Conservation (phyloP, 352 stramenopile species). For the Phytophthora foliorum region DNA sequence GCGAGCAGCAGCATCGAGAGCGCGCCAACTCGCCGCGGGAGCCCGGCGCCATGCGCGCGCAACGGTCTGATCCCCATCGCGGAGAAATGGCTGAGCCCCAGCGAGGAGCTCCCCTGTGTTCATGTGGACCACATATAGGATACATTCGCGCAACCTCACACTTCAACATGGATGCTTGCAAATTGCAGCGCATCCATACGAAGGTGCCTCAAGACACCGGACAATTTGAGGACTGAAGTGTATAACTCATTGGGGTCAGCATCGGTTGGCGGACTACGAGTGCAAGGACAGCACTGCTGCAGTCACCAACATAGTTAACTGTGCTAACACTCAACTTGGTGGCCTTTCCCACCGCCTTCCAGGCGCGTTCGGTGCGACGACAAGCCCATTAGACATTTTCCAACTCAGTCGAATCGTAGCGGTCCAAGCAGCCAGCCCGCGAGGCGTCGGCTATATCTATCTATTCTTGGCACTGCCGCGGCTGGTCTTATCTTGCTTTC, state of each 20-base stretch:
- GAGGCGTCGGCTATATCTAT: background rate
- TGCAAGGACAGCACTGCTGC: too few relatives aligned
- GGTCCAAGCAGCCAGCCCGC: conserved; percentile 6
- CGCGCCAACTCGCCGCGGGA: conserved; percentile 1
- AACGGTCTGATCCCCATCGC: conserved; percentile 36
- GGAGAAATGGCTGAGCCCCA: conserved; percentile 18
- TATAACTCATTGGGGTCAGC: background rate
- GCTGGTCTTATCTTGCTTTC: conserved; percentile 41
- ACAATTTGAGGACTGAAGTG: too few relatives aligned
- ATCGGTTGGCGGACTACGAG: too few relatives aligned
- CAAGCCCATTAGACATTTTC: too few relatives aligned
- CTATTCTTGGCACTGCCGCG: conserved; percentile 10
- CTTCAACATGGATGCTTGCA: conserved; percentile 34
- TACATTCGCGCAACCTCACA: conserved; percentile 17
- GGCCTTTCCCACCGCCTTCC: background rate
- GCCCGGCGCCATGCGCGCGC: conserved; percentile 15
- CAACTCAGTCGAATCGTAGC: conserved; percentile 16
- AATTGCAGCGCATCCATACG: too few relatives aligned
- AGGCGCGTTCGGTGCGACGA: conserved; percentile 9
- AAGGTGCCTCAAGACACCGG: too few relatives aligned
- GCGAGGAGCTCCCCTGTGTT: conserved; percentile 22
- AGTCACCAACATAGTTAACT: too few relatives aligned
- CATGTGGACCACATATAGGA: conserved; percentile 14
- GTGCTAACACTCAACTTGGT: background rate
- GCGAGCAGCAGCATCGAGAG: conserved; percentile 7